Conservation (phyloP, 1,284 basidiomycete species). For the Fistulinella cinereoalba region DNA sequence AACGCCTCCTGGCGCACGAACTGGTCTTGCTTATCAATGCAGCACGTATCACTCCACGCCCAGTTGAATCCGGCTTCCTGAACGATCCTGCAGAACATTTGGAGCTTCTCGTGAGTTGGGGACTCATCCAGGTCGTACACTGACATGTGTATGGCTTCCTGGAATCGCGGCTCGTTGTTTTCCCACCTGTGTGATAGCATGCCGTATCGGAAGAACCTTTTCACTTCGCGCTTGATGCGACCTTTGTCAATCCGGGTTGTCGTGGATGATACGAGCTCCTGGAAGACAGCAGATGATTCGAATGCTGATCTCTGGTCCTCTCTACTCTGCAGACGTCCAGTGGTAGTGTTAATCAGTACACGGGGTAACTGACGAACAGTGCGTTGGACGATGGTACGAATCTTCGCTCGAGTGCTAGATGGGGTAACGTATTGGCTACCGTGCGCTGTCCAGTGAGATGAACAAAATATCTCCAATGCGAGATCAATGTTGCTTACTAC, state of each 20-base stretch:
- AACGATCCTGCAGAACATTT: constrained; percentile 1
- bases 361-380: no score
- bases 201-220: background rate
- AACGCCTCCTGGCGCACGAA: background rate
- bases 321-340: no score
- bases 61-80: background rate
- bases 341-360: no score
- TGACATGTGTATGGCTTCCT: background rate
- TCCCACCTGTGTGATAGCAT: constrained; percentile 10
- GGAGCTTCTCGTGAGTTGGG: background rate
- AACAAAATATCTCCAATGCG: no score
- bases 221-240: background rate
- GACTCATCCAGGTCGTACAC: background rate
- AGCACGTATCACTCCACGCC: constrained; percentile 1
- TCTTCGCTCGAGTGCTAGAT: background rate
- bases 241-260: background rate
- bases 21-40: background rate
- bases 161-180: background rate
- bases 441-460: background rate
- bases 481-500: background rate
- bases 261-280: background rate
- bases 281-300: background rate
- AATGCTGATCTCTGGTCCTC: background rate
- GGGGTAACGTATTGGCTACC: background rate
- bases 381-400: background rate